Conservation (phyloP, 495 filamentous ascomycete species). For the Trichoderma orchidacearum region DNA sequence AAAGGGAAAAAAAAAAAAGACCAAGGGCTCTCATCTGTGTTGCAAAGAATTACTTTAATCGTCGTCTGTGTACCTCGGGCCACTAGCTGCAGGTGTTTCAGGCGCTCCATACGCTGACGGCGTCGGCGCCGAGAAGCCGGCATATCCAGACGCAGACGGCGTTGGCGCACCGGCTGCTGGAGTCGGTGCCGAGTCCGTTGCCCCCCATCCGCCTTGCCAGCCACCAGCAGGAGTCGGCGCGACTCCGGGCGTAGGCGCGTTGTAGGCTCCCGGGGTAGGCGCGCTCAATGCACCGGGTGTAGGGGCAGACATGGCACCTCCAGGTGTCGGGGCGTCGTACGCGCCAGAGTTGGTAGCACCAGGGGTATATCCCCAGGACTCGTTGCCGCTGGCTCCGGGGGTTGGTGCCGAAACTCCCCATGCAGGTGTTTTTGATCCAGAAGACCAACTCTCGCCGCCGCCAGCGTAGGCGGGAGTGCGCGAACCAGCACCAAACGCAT, state of each 20-base stretch:
- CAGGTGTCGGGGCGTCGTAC: conserved; percentile 70
- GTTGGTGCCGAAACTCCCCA: conserved; percentile 45
- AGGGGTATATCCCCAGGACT: conserved; percentile 36
- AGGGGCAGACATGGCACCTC: conserved; percentile 45
- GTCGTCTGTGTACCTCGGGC: conserved; percentile 40
- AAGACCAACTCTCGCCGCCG: conserved; percentile 53
- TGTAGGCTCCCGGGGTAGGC: conserved; percentile 49
- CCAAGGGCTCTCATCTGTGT: background rate
- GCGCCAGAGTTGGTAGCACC: conserved; percentile 47
- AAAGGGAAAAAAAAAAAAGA: too few species aligned
- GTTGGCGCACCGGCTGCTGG: conserved; percentile 50
- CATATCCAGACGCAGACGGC: conserved; percentile 37
- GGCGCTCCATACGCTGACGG: conserved; percentile 57
- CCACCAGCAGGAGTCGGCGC: conserved; percentile 46
- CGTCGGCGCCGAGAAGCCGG: conserved; percentile 50
- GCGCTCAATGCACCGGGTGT: conserved; percentile 38
- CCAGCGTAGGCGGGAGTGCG: conserved; percentile 50
- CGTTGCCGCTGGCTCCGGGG: conserved; percentile 36
- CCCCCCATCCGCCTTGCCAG: conserved; percentile 21
- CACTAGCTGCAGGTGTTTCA: conserved; percentile 64
- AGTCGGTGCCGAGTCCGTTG: conserved; percentile 42
- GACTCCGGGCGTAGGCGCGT: conserved; percentile 41
- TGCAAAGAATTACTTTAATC: conserved; percentile 13
- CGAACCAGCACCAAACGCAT: conserved; percentile 53
- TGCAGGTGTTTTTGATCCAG: conserved; percentile 62